These are phyloP conservation scores for Aquilaria sinensis DNA, from an alignment of 345 rosid species.

Conservation along the genomic window DNA sequence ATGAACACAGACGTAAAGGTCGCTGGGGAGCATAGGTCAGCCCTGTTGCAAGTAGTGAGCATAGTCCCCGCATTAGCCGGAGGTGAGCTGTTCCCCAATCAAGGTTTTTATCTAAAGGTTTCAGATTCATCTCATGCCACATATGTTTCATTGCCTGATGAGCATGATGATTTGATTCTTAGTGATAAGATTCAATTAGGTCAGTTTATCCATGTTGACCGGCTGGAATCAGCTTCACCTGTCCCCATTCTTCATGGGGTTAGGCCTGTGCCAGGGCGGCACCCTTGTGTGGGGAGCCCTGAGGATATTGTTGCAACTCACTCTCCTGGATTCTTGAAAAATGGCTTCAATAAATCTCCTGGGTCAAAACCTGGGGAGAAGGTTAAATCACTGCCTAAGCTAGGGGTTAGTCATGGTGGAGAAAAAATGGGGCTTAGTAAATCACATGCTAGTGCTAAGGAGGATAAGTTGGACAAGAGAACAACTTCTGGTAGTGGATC, in stretches of 20 bases:
- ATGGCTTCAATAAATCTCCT: slow-evolving; percentile 15
- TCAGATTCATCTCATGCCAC: slow-evolving; percentile 97
- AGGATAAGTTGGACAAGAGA: slow-evolving; percentile 34
- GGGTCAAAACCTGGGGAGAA: slow-evolving; percentile 37
- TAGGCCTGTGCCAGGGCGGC: slow-evolving; percentile 88
- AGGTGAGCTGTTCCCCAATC: slow-evolving; percentile 78
- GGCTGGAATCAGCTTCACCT: slow-evolving; percentile 78
- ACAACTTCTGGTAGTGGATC: slow-evolving; percentile 28
- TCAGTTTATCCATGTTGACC: slow-evolving; percentile 83
- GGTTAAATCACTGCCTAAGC: slow-evolving; percentile 29
- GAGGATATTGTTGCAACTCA: slow-evolving; percentile 83
- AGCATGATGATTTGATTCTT: slow-evolving; percentile 80
- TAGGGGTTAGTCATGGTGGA: slow-evolving; percentile 14
- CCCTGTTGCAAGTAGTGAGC: slow-evolving; percentile 75
- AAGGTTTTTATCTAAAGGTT: slow-evolving; percentile 87
- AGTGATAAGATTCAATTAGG: slow-evolving; percentile 86
- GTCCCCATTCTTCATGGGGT: slow-evolving; percentile 83
- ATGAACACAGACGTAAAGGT: slow-evolving; percentile 86
- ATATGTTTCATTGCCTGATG: slow-evolving; percentile 80
- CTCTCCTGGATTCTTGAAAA: slow-evolving; percentile 55
- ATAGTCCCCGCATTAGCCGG: slow-evolving; percentile 88
- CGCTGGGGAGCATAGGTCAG: slow-evolving; percentile 83
- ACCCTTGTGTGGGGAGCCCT: slow-evolving; percentile 77
- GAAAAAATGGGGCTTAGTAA: slow-evolving; percentile 29
- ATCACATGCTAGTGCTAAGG: slow-evolving; percentile 39